Evolutionary conservation across 441 rosid species (phyloP), one percentile per base, ranked within the genome.

Genomic region (Pelargonium citronellum): DNA sequence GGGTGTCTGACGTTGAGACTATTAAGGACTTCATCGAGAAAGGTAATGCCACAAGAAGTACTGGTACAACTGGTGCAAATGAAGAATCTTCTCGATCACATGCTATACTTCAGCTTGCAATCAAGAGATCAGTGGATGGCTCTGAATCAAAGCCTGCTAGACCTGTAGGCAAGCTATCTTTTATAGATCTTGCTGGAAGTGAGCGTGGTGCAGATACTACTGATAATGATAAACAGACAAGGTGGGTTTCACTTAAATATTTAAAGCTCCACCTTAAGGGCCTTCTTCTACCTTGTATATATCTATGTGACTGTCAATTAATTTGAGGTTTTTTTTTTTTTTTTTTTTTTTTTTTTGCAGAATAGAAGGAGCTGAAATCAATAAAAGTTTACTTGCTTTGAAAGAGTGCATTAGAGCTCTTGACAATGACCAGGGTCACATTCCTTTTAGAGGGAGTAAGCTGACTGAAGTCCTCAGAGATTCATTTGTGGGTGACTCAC

Each of bases 171-270:
- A 95, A 95, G 86, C 94, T 95, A 60, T 95, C 97, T 51, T 95
- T 95, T 79, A 95, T 95, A 73, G 99, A 95, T 83, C 95, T 95
- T 72, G 97, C 97, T 63, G 99, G 97, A 77, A 95, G 99, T 83
- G 99, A 95, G 78, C 94, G 99, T 67, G 99, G 99, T 80, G 97
- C 97, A 27, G 97, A 95, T 84, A 95, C 99, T 67, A 95, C 97
- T 9, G 99, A 95, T 79, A 95, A 91, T 77, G 99, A 95, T 80
- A 91, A 90, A 68, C 97, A 87, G 76, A 95, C 99, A 11, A 90
- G 99, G 99, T 91, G 78, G 9, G 55, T 24, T 24, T 24, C 30
- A 1, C 30, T 24, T 24, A 1, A 24, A 24, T 24, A 2, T 24
- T 24, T 24, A 24, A 24, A 24, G 30, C 30, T 24, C 30, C 30